A percentile compares a stretch with the other conserved stretches of the same genome.
Evolutionary conservation across 225 moss, liverwort and hornwort species (phyloP).

Genomic region (Bryum argenteum): DNA sequence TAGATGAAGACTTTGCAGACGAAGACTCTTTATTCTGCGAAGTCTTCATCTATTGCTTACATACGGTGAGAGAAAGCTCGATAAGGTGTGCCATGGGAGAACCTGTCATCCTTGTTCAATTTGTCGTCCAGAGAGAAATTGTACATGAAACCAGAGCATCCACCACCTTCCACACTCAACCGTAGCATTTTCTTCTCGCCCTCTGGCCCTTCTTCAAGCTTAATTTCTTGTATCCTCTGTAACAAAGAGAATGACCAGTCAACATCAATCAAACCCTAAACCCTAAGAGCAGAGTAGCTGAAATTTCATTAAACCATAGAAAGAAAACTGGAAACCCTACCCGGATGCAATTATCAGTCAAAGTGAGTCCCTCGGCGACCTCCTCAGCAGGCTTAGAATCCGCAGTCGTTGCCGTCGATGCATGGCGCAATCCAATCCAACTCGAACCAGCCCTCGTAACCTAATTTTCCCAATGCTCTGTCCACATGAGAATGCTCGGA

Average conservation of each 20-base stretch:
- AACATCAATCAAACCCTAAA: conserved; percentile 24
- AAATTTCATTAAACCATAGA: conserved; percentile 7
- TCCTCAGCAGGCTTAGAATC: conserved; percentile 38
- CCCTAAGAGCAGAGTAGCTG: background rate
- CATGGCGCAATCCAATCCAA: conserved; percentile 33
- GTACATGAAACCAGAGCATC: conserved; percentile 92
- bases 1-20: no score
- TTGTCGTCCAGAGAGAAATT: conserved; percentile 79
- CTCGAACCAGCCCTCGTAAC: conserved; percentile 18
- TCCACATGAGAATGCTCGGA: conserved; percentile 20
- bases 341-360: conserved; percentile 59
- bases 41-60: background rate
- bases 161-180: conserved; percentile 93
- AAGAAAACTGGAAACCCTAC: conserved; percentile 23
- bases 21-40: background rate
- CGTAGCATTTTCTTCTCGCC: conserved; percentile 74
- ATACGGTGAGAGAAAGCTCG: conserved; percentile 1
- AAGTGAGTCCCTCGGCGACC: conserved; percentile 40
- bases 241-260: conserved; percentile 9
- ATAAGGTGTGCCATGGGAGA: background rate
- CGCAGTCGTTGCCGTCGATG: conserved; percentile 40
- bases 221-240: conserved; percentile 80
- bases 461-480: conserved; percentile 29
- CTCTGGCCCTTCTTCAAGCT: conserved; percentile 68
- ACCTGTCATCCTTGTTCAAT: conserved; percentile 83